Evolutionary conservation across 1,284 basidiomycete species (phyloP), one percentile per base, ranked within the genome.

Genomic region (Exobasidium rhododendri): DNA sequence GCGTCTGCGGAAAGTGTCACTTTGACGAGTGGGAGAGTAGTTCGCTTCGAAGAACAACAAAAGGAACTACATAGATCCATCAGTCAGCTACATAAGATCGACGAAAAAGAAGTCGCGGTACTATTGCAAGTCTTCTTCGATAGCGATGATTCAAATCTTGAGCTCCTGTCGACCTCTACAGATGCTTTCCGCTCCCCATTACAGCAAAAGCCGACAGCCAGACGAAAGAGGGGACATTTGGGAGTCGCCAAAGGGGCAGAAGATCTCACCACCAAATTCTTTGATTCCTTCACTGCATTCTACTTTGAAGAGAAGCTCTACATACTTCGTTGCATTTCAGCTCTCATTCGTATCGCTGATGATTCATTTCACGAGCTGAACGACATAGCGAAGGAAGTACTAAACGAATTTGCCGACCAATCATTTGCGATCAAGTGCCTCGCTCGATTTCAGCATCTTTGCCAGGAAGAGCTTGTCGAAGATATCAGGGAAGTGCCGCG

Each of bases 241-340:
- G n/a, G n/a, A 5, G 22, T 35, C 31, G 32, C 55, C n/a, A 22
- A 50, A 24, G 53, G 31, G 24, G 17, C 14, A 14, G 43, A 44
- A n/a, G 62, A 60, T 20, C 29, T 64, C 24, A 53, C n/a, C 6
- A 49, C 62, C n/a, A 68, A 69, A 13, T 82, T 91, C 46, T 77
- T 90, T 11, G 84, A 86, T 59, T 86, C 85, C 11, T 88, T 92
- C 71, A 88, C 86, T 1, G 85, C 86, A 14, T 92, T 91, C 82
- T 91, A 89, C 79, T 86, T 86, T 71, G 85, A 87, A 5, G 90
- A 92, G 78, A 85, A 88, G 20, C 84, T 92, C n/a, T 85, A 83
- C 73, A 74, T 85, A 47, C 81, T 87, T 28, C 87, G 89, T 54
- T 73, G 73, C 64, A 63, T 74, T 52, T 62, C 65, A 32, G 68